Conservation (phyloP, 139 green algal species). For the Eudorina sp. region DNA sequence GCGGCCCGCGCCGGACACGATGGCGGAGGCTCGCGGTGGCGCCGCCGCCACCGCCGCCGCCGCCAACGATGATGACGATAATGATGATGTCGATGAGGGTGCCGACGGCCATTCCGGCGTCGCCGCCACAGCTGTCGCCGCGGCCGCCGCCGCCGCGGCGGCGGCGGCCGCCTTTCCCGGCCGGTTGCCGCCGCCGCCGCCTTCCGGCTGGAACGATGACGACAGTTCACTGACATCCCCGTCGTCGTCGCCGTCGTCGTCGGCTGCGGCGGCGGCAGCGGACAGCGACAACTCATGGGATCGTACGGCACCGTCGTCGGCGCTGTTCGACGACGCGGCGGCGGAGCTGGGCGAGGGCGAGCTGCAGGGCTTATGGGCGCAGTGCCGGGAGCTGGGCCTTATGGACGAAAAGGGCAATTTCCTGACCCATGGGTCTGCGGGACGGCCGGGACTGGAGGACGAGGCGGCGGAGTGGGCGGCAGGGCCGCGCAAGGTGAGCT, state of each 20-base stretch:
- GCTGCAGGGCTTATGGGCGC: background rate
- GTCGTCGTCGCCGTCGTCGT: background rate
- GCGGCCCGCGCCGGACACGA: constrained; percentile 13
- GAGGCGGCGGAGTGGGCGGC: background rate
- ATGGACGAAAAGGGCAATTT: constrained; percentile 12
- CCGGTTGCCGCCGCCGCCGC: background rate
- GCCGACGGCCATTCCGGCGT: background rate
- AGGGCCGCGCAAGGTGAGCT: background rate
- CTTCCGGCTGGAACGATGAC: background rate
- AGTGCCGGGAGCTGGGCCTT: background rate
- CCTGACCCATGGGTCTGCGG: background rate
- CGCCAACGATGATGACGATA: background rate
- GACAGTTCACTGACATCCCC: background rate
- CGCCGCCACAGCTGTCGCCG: background rate
- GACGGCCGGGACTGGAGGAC: background rate
- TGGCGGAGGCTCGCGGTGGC: background rate
- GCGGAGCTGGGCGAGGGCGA: constrained; percentile 8
- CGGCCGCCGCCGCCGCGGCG: background rate
- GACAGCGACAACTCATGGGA: background rate
- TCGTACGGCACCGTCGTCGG: background rate
- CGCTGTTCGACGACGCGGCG: background rate
- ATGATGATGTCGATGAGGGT: background rate
- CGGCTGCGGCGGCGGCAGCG: background rate
- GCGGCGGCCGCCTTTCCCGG: background rate
- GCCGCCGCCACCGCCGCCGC: background rate